Evolutionary conservation across 768 basidiomycete genomes (phyloP), one percentile per base, ranked within the genome.

Genomic region (Boletus eberwhitei): DNA sequence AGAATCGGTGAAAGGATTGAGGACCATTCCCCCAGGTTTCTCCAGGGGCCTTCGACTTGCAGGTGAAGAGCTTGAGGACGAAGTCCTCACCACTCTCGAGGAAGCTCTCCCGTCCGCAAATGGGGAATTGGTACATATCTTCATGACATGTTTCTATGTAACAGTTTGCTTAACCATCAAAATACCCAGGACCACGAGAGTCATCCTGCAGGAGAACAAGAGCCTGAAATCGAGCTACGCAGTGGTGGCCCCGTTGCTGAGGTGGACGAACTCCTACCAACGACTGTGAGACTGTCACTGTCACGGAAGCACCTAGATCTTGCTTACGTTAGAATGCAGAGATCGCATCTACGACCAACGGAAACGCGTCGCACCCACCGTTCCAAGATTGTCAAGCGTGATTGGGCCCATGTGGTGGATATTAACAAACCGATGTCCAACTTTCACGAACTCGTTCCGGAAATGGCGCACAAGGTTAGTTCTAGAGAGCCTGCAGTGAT

Each of bases 331-430:
- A 40, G 53, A 5, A 47, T 32, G 2, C 61, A 88, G 84, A 79
- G 79, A 45, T 76, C 80, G 13, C 80, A 85, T 64, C 72, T 90
- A 22, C 82, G 78, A 46, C 82, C 86, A 17, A 66, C 77, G 37
- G 76, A 77, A 48, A 57, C 79, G 2, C 75, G 75, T 36, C 74
- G 74, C 42, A 57, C 69, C 17, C 78, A 75, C 60, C 76, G 78
- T 31, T 61, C 75, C 2, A 76, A 79, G 44, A 65, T 83, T 4
- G 83, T 84, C 54, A 95, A 95, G 72, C 88, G 90, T 45, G 93
- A 98, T 59, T 99, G 97, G 97, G 97, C 97, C 2, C 97, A 98
- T 76, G 89, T 93, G 26, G 91, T 98, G 29, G 91, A 98, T 64
- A 85, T 98, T 55, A 93, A 93, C 64, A 87, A 88, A 57, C 90